Conservation (phyloP, 305 asterid genomes). For the Fraxinus ornus region DNA sequence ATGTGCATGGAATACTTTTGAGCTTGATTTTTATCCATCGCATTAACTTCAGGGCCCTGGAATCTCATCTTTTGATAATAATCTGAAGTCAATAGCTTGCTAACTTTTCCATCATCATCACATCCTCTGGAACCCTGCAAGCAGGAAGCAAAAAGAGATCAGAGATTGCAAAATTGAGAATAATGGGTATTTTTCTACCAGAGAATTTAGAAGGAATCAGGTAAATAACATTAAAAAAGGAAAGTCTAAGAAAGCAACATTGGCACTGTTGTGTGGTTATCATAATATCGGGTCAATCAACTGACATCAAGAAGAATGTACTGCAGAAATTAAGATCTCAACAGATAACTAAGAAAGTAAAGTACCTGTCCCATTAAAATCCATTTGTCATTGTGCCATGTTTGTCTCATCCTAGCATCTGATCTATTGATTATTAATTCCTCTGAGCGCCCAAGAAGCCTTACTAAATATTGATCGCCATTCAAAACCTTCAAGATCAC, state of each 20-base stretch:
- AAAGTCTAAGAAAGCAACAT: not conserved
- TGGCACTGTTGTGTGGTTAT: not conserved
- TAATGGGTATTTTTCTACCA: not conserved
- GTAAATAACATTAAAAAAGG: slow-evolving; percentile 4
- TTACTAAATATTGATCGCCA: slow-evolving; percentile 40
- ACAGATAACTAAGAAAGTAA: slow-evolving; percentile 6
- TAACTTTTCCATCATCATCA: slow-evolving; percentile 36
- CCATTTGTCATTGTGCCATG: slow-evolving; percentile 54
- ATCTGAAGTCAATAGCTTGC: slow-evolving; percentile 46
- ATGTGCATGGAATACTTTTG: slow-evolving; percentile 20
- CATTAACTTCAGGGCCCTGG: slow-evolving; percentile 31
- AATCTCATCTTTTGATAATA: slow-evolving; percentile 34
- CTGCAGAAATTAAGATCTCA: not conserved
- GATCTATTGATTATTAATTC: slow-evolving; percentile 41
- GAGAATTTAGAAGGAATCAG: not conserved
- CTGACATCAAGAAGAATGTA: not conserved
- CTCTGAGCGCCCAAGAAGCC: slow-evolving; percentile 48
- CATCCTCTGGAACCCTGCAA: slow-evolving; percentile 49
- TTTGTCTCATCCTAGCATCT: slow-evolving; percentile 49
- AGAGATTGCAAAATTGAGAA: slow-evolving; percentile 19
- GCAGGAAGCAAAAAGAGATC: slow-evolving; percentile 27
- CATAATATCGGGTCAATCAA: not conserved
- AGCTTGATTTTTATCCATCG: slow-evolving; percentile 31
- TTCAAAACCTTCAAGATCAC: slow-evolving; percentile 35
- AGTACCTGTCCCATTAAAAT: slow-evolving; percentile 47